Conservation (phyloP, 2,329 filamentous ascomycete genomes). For the Thelonectria discophora region DNA sequence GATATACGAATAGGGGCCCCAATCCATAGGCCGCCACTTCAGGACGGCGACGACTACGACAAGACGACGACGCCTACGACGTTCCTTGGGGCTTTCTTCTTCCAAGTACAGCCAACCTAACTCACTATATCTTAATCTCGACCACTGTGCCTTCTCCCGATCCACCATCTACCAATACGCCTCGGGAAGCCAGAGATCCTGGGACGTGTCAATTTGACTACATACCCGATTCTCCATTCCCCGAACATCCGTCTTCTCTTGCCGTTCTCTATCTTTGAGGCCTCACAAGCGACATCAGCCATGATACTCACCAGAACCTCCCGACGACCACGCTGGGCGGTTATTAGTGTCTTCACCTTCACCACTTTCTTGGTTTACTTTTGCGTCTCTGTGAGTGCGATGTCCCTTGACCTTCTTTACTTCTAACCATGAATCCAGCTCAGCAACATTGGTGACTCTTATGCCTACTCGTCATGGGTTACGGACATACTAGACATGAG, state of each 20-base stretch:
- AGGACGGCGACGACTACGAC: too few relatives aligned
- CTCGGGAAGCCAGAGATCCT: too few relatives aligned
- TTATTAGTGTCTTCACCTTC: conserved; percentile 20
- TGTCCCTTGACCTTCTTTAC: neutral
- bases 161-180: too few relatives aligned
- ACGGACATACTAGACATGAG: conserved; percentile 1
- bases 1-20: too few relatives aligned
- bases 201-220: too few relatives aligned
- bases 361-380: conserved; percentile 22
- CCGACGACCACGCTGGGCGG: neutral
- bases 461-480: conserved; percentile 1
- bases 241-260: neutral
- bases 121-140: too few relatives aligned
- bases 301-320: neutral
- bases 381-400: conserved; percentile 2
- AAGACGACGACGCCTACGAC: too few relatives aligned
- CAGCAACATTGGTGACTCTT: neutral
- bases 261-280: neutral
- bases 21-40: too few relatives aligned
- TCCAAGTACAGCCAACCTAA: too few relatives aligned
- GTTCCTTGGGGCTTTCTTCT: too few relatives aligned
- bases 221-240: neutral
- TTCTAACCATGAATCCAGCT: conserved; percentile 8
- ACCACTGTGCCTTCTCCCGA: too few relatives aligned
- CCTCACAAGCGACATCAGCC: neutral